Percentiles rank a stretch among this genome's conserved stretches.
These are phyloP conservation scores for Leccinum solheimii DNA, from an alignment of 1,284 basidiomycete genomes.

Conservation along the genomic window DNA sequence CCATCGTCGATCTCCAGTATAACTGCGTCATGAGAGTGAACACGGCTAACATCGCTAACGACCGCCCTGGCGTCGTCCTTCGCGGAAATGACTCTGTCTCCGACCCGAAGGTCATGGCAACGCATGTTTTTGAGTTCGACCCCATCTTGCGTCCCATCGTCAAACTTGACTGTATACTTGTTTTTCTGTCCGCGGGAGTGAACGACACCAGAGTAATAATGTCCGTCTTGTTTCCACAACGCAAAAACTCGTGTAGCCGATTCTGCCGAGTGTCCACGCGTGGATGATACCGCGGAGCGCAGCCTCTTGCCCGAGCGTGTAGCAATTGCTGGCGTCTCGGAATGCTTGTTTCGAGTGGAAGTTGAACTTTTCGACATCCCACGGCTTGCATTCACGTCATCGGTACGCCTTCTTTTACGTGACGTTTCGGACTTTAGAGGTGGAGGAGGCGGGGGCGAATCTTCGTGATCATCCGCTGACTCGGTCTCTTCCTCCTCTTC, in stretches of 20 bases:
- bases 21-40: slow-evolving; percentile 38
- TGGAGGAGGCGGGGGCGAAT: slow-evolving; percentile 29
- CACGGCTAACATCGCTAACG: slow-evolving; percentile 40
- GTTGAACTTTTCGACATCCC: slow-evolving; percentile 28
- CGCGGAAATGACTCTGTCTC: slow-evolving; percentile 54
- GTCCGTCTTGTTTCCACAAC: slow-evolving; percentile 57
- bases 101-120: slow-evolving; percentile 45
- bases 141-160: slow-evolving; percentile 50
- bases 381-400: slow-evolving; percentile 25
- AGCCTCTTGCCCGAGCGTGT: slow-evolving; percentile 35
- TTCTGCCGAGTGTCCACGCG: slow-evolving; percentile 19
- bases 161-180: slow-evolving; percentile 56
- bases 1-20: slow-evolving; percentile 43
- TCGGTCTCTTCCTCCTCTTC: slow-evolving; percentile 45
- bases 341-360: slow-evolving; percentile 33
- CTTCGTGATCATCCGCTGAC: slow-evolving; percentile 37
- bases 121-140: slow-evolving; percentile 59
- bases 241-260: slow-evolving; percentile 61
- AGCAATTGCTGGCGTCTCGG: slow-evolving; percentile 29
- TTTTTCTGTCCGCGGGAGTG: slow-evolving; percentile 34
- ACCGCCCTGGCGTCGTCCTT: slow-evolving; percentile 32
- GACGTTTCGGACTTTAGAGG: slow-evolving; percentile 19
- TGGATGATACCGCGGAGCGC: slow-evolving; percentile 33
- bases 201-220: slow-evolving; percentile 63
- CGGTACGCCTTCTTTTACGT: slow-evolving; percentile 54